These are phyloP conservation scores for Turritis glabra DNA, from an alignment of 345 rosid genomes.

Conservation along the genomic window DNA sequence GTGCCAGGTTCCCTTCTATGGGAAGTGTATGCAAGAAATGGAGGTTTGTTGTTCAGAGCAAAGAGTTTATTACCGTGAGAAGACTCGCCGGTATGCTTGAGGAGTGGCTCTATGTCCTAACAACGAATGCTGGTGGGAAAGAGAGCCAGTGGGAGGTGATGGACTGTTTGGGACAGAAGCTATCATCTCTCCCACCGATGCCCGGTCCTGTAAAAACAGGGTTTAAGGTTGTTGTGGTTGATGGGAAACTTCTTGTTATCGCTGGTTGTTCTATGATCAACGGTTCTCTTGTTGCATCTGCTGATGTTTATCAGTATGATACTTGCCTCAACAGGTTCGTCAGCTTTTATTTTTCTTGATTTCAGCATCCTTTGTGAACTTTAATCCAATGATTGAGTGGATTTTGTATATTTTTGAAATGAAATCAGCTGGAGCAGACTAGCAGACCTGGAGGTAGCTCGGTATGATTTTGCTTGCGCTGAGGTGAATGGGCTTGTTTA, in stretches of 20 bases:
- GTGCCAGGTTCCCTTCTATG: constrained; percentile 63
- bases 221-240: constrained; percentile 66
- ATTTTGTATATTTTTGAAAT: neutral
- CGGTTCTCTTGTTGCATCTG: constrained; percentile 54
- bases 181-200: constrained; percentile 67
- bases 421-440: constrained; percentile 79
- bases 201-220: constrained; percentile 71
- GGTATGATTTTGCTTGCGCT: constrained; percentile 88
- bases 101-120: constrained; percentile 81
- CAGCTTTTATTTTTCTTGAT: neutral
- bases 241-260: constrained; percentile 77
- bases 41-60: constrained; percentile 77
- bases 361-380: neutral
- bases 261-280: constrained; percentile 63
- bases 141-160: constrained; percentile 88
- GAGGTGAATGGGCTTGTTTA: constrained; percentile 83
- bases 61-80: constrained; percentile 69
- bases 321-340: constrained; percentile 85
- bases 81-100: constrained; percentile 72
- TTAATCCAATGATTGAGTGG: neutral
- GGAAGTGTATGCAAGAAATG: constrained; percentile 85
- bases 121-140: constrained; percentile 60
- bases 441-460: constrained; percentile 68
- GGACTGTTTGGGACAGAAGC: constrained; percentile 61
- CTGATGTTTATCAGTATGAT: constrained; percentile 78